Evolutionary conservation across 345 rosid species (phyloP).

Genomic region (Noccaea caerulescens): DNA sequence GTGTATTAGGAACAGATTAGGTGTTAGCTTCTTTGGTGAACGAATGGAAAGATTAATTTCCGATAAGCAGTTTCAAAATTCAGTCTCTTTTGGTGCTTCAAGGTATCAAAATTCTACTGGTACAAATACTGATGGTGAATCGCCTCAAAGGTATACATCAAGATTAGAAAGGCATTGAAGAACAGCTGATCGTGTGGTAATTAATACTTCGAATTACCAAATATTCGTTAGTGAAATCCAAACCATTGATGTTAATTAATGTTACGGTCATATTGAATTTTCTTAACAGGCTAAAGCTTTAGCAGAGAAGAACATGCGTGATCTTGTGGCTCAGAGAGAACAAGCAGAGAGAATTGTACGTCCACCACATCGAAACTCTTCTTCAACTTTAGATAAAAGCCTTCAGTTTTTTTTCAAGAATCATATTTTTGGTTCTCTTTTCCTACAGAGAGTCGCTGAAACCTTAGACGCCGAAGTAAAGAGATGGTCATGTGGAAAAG

Average conservation of each 20-base stretch:
- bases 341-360: constrained; percentile 88
- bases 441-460: constrained; percentile 81
- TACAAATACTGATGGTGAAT: constrained; percentile 70
- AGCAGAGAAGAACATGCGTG: constrained; percentile 94
- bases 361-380: constrained; percentile 18
- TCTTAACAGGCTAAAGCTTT: constrained; percentile 87
- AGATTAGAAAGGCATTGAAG: constrained; percentile 87
- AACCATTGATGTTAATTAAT: background rate
- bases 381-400: constrained; percentile 7
- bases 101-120: constrained; percentile 64
- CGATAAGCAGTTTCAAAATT: constrained; percentile 55
- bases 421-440: constrained; percentile 28
- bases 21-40: too few relatives aligned
- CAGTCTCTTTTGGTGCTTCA: constrained; percentile 52
- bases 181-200: constrained; percentile 94
- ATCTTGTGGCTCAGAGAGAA: constrained; percentile 86
- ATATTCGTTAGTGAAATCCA: background rate
- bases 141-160: constrained; percentile 94
- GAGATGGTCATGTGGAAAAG: constrained; percentile 96
- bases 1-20: too few relatives aligned
- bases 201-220: constrained; percentile 15
- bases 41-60: constrained; percentile 51
- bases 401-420: constrained; percentile 20
- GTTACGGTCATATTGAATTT: background rate
- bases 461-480: constrained; percentile 87